Base-by-base conservation (phyloP, 345 rosid genomes). In the Geranium brycei region DNA sequence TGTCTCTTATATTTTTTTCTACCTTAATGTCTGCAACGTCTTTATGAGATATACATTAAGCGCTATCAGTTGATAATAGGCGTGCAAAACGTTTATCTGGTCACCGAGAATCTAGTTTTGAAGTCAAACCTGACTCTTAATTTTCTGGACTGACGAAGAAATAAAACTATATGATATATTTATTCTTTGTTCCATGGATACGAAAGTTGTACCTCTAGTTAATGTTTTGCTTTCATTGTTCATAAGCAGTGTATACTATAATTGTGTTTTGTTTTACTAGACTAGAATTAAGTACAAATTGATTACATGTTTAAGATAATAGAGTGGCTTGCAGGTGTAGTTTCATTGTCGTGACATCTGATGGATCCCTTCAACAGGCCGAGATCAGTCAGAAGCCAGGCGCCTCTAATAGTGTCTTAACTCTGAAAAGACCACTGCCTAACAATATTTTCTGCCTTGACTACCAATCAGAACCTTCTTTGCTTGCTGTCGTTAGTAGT, bases 301-400 rank as follows among this genome's bases (percentile, higher is more conserved):
- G 31, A 15, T 8, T 2, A 11, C 19, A 59, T 40, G 57, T 63
- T 72, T 73, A 64, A 72, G 56, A 47, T 65, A 57, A 41, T 68
- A 62, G 64, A 63, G 64, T 66, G 65, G 63, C 62, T 72, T 69
- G 72, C 87, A 86, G 97, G 87, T 86, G 95, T 62, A 75, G 84
- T 67, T 87, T 89, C 82, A 69, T 72, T 38, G 67, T 80, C 58
- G 78, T 88, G 62, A 85, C 89, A 40, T 74, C 83, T 60, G 95
- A 86, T 81, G 99, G 97, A 72, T 78, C 68, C 32, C 73, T 90
- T 71, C 83, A 86, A 70, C 81, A 67, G 60, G 74, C 84, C 51
- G 96, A 90, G 79, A 77, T 83, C 65, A 79, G 90, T 77, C 82
- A 72, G 70, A 88, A 86, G 69, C 83, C 88, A 64, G 73, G 80